Evolutionary conservation across 2,329 filamentous ascomycete species (phyloP).

Genomic region (Alternaria postmessia): DNA sequence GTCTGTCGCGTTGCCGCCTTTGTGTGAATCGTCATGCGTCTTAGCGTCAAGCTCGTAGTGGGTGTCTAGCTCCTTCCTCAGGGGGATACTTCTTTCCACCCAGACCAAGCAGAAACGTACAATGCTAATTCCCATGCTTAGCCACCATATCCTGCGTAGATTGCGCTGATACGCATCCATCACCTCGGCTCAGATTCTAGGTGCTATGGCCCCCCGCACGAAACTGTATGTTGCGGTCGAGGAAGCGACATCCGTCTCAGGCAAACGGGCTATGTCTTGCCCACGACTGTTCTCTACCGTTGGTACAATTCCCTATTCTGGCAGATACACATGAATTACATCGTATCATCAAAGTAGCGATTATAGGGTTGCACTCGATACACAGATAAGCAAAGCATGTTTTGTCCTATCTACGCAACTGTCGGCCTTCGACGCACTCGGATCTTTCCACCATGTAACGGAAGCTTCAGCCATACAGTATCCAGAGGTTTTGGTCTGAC

Average conservation of each 20-base stretch:
- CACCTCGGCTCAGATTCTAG: background rate
- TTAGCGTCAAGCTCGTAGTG: constrained; percentile 7
- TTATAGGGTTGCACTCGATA: background rate
- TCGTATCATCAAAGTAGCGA: background rate
- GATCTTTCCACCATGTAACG: constrained; percentile 17
- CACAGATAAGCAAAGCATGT: background rate
- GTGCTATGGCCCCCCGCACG: background rate
- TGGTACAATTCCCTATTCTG: background rate
- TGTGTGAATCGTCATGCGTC: background rate
- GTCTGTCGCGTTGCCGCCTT: background rate
- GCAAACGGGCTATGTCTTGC: background rate
- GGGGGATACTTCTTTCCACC: background rate
- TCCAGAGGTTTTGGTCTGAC: constrained; percentile 21
- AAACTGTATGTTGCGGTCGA: constrained; percentile 22
- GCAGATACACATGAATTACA: background rate
- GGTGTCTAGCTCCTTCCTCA: constrained; percentile 12
- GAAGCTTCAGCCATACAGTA: constrained; percentile 23
- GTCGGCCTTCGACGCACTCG: constrained; percentile 6
- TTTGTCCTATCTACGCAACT: background rate
- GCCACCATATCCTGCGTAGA: background rate
- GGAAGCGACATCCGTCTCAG: constrained; percentile 1
- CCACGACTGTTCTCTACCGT: background rate
- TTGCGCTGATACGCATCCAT: background rate
- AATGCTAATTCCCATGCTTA: constrained; percentile 3
- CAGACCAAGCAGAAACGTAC: constrained; percentile 3